Conservation (phyloP, 1,284 basidiomycete species). For the Ustilago sp. region DNA sequence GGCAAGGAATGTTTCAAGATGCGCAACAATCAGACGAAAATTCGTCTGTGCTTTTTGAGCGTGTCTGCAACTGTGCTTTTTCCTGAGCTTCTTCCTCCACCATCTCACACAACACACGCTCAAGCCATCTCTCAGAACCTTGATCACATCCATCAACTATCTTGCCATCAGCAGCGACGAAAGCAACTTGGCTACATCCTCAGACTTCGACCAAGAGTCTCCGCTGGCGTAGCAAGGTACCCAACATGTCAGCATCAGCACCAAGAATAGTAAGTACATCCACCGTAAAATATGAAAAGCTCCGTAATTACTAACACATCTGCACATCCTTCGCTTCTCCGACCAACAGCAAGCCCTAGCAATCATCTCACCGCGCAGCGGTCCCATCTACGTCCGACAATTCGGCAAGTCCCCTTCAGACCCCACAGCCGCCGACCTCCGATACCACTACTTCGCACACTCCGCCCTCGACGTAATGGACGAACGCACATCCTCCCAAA, state of each 20-base stretch:
- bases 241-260: conserved; percentile 20
- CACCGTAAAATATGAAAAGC: not conserved
- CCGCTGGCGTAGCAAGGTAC: too few relatives aligned
- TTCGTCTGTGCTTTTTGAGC: not conserved
- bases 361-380: conserved; percentile 49
- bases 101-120: conserved; percentile 6
- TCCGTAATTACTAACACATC: not conserved
- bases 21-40: too few relatives aligned
- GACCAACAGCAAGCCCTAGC: conserved; percentile 45
- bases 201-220: too few relatives aligned
- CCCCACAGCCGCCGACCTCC: conserved; percentile 30
- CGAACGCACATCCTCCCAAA: conserved; percentile 50
- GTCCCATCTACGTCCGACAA: conserved; percentile 52
- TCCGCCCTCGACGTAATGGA: conserved; percentile 69
- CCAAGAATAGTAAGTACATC: conserved; percentile 27
- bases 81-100: conserved; percentile 19
- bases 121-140: conserved; percentile 1
- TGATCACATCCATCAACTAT: not conserved
- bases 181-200: too few relatives aligned
- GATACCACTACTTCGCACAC: conserved; percentile 69
- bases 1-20: not conserved
- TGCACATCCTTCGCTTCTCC: not conserved
- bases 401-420: conserved; percentile 23
- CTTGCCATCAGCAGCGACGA: too few relatives aligned
- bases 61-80: not conserved